Evolutionary conservation across 2,329 filamentous ascomycete species (phyloP).

Genomic region (Diaporthe australafricana): DNA sequence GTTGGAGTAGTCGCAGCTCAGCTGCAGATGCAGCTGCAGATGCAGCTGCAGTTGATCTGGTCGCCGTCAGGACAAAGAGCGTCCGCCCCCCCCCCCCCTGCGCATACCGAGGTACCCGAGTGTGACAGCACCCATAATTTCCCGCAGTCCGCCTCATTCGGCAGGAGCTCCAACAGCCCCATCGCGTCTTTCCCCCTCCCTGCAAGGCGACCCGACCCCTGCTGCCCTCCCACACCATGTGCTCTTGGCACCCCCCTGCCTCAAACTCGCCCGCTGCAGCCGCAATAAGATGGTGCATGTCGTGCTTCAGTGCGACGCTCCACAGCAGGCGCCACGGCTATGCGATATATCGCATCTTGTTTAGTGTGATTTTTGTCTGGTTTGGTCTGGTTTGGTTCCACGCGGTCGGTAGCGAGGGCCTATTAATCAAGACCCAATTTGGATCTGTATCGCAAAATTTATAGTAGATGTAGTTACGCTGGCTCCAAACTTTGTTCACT

Average conservation of each 20-base stretch:
- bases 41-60: background rate
- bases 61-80: background rate
- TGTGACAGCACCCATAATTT: slow-evolving; percentile 28
- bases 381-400: background rate
- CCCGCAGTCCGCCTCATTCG: slow-evolving; percentile 26
- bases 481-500: slow-evolving; percentile 19
- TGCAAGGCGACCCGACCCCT: background rate
- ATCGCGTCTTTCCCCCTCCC: background rate
- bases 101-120: slow-evolving; percentile 20
- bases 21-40: background rate
- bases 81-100: background rate
- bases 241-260: slow-evolving; percentile 4
- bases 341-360: slow-evolving; percentile 14
- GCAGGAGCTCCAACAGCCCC: slow-evolving; percentile 7
- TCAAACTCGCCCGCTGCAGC: background rate
- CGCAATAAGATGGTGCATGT: background rate
- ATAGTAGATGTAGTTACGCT: background rate
- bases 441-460: background rate
- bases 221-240: background rate
- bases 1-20: background rate
- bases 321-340: slow-evolving; percentile 7
- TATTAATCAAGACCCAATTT: background rate
- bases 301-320: slow-evolving; percentile 12
- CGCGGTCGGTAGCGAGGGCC: slow-evolving; percentile 22
- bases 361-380: background rate